Evolutionary conservation across 169 alveolate species (phyloP), one percentile per base, ranked within the genome.

Genomic region (Cryptosporidium andersoni): DNA sequence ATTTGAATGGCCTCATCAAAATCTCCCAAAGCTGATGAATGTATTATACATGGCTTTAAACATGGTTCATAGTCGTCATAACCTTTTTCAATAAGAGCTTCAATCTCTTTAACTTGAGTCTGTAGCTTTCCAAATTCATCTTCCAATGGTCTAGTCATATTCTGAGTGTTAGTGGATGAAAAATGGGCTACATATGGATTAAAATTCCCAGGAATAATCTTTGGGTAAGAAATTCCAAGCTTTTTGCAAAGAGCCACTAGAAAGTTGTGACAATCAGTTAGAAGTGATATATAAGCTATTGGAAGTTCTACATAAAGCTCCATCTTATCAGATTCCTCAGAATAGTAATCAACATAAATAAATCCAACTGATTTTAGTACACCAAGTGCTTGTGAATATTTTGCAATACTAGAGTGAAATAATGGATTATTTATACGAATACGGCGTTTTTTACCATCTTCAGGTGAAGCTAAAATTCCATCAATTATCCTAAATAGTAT

Each of bases 331-430:
- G 25, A 42, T 11, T 52, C 65, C 64, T 49, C 64, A 37, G n/a
- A 14, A 9, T 74, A 45, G 12, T 56, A 43, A 43, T 14, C 14
- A 7, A 5, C 14, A 16, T 3, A 9, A 7, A 74, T 68, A 60
- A 74, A 74, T 4, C 85, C 85, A 12, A 74, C 85, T 11, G 85
- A 74, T 39, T 58, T 55, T 5, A 74, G 85, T 11, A 74, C 85
- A 43, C 42, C 60, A 43, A 74, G 16, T 7, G 85, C 85, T 25
- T 74, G 64, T 4, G 39, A 2, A 43, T 55, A 56, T 64, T 64
- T 58, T 39, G 74, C 85, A 8, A 74, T 47, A 4, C 74, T 58
- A 12, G 85, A 74, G 6, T 55, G 48, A 43, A 74, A 74, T 60
- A 45, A 58, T 4, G 85, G 85, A 58, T 74, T 74, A 16, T 58